These are phyloP conservation scores for Orbilia quercus DNA, from an alignment of 2,329 filamentous ascomycete species.

Conservation along the genomic window DNA sequence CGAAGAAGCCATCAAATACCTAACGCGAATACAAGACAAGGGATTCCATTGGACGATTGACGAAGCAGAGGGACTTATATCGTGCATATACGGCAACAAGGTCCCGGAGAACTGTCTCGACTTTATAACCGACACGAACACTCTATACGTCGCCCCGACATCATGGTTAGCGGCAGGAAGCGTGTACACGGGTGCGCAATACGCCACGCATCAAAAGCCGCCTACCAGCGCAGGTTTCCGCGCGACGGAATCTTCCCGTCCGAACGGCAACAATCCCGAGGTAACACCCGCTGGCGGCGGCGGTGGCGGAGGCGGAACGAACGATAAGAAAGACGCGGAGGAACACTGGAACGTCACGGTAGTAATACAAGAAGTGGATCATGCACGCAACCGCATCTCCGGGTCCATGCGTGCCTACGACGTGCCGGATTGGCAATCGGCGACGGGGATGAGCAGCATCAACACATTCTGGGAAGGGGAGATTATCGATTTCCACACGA, in stretches of 20 bases:
- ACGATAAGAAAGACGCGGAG: slow-evolving; percentile 62
- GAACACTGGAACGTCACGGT: slow-evolving; percentile 77
- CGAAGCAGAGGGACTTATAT: slow-evolving; percentile 44
- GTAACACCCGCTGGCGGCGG: slow-evolving; percentile 37
- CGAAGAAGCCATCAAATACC: slow-evolving; percentile 72
- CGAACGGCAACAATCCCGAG: slow-evolving; percentile 1
- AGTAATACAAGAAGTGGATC: slow-evolving; percentile 73
- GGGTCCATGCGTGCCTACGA: slow-evolving; percentile 79
- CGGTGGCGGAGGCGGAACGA: too few relatives aligned
- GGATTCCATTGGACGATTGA: slow-evolving; percentile 54
- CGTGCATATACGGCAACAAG: slow-evolving; percentile 51
- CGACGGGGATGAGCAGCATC: slow-evolving; percentile 66
- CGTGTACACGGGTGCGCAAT: slow-evolving; percentile 72
- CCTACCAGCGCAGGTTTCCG: slow-evolving; percentile 44
- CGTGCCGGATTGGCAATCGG: slow-evolving; percentile 66
- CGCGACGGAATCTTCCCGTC: slow-evolving; percentile 62
- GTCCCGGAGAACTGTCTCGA: slow-evolving; percentile 64
- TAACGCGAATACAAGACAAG: slow-evolving; percentile 68
- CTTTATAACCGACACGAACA: slow-evolving; percentile 70
- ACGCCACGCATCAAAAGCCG: slow-evolving; percentile 65
- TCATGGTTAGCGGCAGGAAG: slow-evolving; percentile 74
- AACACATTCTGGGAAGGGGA: slow-evolving; percentile 76
- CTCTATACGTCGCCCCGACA: slow-evolving; percentile 68
- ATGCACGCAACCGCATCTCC: slow-evolving; percentile 71
- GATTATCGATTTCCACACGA: slow-evolving; percentile 71